phyloP scores from a whole-genome alignment of 371 early-diverging fungal species.

The Gilbertella persicaria region DNA sequence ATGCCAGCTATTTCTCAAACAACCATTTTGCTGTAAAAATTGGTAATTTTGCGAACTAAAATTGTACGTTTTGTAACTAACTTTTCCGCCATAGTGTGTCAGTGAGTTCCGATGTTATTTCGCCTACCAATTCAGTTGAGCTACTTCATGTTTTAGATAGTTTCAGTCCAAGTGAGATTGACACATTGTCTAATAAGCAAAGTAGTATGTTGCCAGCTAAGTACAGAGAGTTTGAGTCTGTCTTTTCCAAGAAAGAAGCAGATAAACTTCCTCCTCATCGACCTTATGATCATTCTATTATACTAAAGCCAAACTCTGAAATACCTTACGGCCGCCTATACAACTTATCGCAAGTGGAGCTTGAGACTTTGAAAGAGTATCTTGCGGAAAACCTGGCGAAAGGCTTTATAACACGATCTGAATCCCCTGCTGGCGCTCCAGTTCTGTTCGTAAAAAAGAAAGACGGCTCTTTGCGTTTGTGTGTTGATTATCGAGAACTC shows the following conservation, averaged over 20 bases:
- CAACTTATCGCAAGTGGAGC: slow-evolving; percentile 1
- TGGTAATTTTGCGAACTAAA: too few relatives aligned
- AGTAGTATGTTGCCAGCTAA: neutral
- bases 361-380: neutral
- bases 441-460: slow-evolving; percentile 57
- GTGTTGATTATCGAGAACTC: slow-evolving; percentile 52
- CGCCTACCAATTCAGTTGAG: too few relatives aligned
- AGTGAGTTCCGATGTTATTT: too few relatives aligned
- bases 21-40: too few relatives aligned
- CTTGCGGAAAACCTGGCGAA: slow-evolving; percentile 13
- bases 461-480: slow-evolving; percentile 42
- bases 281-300: slow-evolving; percentile 8
- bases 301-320: slow-evolving; percentile 1
- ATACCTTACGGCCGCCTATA: neutral
- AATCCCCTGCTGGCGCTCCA: slow-evolving; percentile 51
- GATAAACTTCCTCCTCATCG: slow-evolving; percentile 4
- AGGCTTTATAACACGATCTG: slow-evolving; percentile 42
- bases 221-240: neutral
- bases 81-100: too few relatives aligned
- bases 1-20: too few relatives aligned
- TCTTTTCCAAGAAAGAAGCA: slow-evolving; percentile 1
- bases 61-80: too few relatives aligned
- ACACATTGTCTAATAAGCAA: too few relatives aligned
- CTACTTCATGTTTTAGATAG: too few relatives aligned
- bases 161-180: too few relatives aligned